Conservation (phyloP, 768 basidiomycete species). For the Grammothele lineata region DNA sequence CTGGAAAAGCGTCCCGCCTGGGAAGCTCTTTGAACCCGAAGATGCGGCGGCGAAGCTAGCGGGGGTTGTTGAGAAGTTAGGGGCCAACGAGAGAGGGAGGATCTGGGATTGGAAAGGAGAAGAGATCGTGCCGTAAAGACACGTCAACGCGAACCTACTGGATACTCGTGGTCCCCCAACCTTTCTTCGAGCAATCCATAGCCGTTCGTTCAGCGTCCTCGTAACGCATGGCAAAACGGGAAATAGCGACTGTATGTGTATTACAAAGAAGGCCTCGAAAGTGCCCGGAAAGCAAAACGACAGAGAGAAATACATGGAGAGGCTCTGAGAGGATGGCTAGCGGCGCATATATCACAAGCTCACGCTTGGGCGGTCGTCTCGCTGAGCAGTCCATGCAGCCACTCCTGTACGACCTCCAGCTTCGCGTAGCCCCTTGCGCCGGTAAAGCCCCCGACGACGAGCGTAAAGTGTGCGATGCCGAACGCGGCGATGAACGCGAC, state of each 20-base stretch:
- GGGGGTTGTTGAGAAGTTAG: slow-evolving; percentile 40
- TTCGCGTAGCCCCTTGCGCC: slow-evolving; percentile 21
- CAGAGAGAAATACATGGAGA: too few species aligned
- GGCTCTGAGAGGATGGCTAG: too few species aligned
- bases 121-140: slow-evolving; percentile 34
- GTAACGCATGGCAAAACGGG: too few species aligned
- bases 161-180: too few species aligned
- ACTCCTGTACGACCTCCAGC: slow-evolving; percentile 17
- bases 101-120: slow-evolving; percentile 59
- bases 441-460: slow-evolving; percentile 28
- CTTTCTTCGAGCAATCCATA: too few species aligned
- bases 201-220: too few species aligned
- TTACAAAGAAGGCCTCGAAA: too few species aligned
- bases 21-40: slow-evolving; percentile 45
- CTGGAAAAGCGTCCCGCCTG: slow-evolving; percentile 38
- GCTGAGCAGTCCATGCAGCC: slow-evolving; percentile 13
- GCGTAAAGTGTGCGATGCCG: slow-evolving; percentile 24
- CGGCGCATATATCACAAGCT: too few species aligned
- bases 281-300: too few species aligned
- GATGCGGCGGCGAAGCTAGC: slow-evolving; percentile 44
- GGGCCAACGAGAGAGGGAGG: slow-evolving; percentile 39
- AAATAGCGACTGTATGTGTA: too few species aligned
- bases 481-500: slow-evolving; percentile 28
- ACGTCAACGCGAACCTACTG: not conserved
- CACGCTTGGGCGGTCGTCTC: too few species aligned